Conservation (phyloP, 176 grass and related monocot species). For the Raddia guianensis region DNA sequence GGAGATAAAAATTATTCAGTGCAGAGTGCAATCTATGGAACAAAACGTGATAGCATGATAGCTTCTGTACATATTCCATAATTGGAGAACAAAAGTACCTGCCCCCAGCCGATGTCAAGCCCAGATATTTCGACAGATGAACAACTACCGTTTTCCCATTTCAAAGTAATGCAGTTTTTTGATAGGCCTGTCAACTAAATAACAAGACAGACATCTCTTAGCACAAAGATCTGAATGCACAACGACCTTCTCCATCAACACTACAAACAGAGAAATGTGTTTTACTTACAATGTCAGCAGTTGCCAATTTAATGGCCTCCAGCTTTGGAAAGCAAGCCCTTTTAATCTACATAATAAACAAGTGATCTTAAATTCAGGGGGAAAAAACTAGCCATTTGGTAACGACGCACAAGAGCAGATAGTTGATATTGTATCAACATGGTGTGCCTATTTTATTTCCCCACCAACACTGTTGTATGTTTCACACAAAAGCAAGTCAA, state of each 20-base stretch:
- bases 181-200: constrained; percentile 78
- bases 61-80: background rate
- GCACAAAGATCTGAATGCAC: constrained; percentile 2
- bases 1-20: background rate
- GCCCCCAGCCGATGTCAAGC: constrained; percentile 92
- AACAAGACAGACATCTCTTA: constrained; percentile 33
- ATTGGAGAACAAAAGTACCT: constrained; percentile 61
- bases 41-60: background rate
- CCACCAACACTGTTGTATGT: background rate
- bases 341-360: constrained; percentile 66
- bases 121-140: constrained; percentile 96
- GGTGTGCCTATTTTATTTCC: constrained; percentile 5
- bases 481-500: background rate
- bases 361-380: constrained; percentile 11
- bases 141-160: constrained; percentile 67
- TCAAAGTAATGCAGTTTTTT: constrained; percentile 61
- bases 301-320: constrained; percentile 90
- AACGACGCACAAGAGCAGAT: constrained; percentile 2
- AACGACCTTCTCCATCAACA: constrained; percentile 29
- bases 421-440: background rate
- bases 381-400: constrained; percentile 18
- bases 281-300: constrained; percentile 84
- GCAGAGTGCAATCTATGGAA: background rate
- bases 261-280: constrained; percentile 29
- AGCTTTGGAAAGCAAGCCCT: constrained; percentile 79